Conservation (phyloP, 164 flowering plant species). For the Aristolochia contorta region DNA sequence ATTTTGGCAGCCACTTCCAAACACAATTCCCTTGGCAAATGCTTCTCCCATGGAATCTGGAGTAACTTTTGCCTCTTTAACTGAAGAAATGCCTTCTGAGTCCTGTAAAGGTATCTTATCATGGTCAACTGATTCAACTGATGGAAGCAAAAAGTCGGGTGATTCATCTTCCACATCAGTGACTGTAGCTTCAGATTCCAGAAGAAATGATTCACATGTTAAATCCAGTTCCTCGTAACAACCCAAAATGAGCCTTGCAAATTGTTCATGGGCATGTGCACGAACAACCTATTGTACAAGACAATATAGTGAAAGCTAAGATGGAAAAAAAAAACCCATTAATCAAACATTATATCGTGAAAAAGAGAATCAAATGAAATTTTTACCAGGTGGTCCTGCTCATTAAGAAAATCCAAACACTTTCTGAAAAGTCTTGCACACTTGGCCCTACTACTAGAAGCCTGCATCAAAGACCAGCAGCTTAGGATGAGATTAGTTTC, state of each 20-base stretch:
- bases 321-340: background rate
- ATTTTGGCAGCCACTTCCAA: background rate
- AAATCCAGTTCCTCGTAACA: constrained; percentile 58
- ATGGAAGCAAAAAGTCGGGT: constrained; percentile 25
- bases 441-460: constrained; percentile 49
- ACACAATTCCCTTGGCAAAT: background rate
- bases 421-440: constrained; percentile 66
- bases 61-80: constrained; percentile 11
- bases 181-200: constrained; percentile 50
- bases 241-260: constrained; percentile 80
- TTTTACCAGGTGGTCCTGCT: constrained; percentile 79
- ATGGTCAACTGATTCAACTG: constrained; percentile 28
- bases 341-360: background rate
- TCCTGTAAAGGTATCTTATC: constrained; percentile 18
- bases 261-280: constrained; percentile 95
- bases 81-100: constrained; percentile 13
- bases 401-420: constrained; percentile 77
- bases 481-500: background rate
- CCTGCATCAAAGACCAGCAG: constrained; percentile 37
- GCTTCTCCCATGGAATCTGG: constrained; percentile 11
- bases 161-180: constrained; percentile 52
- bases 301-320: background rate
- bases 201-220: constrained; percentile 38
- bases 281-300: constrained; percentile 58
- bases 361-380: background rate